Evolutionary conservation across 2,329 filamentous ascomycete species (phyloP).

Genomic region (Apiospora sp.): DNA sequence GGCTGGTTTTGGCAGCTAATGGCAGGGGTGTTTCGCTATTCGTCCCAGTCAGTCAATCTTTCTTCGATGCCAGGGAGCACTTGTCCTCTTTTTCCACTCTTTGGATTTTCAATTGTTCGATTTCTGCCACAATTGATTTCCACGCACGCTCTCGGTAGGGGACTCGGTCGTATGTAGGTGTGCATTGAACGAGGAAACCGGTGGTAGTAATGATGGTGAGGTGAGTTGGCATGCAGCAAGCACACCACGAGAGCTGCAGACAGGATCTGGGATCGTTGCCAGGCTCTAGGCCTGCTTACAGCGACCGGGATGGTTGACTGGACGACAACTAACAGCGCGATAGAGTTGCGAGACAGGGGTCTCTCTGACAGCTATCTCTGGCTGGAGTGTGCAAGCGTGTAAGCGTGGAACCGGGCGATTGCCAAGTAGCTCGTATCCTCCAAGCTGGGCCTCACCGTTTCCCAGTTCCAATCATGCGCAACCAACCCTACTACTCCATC

Average conservation of each 20-base stretch:
- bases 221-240: slow-evolving; percentile 11
- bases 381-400: background rate
- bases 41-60: background rate
- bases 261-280: slow-evolving; percentile 2
- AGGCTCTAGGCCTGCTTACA: background rate
- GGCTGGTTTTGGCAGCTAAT: background rate
- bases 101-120: background rate
- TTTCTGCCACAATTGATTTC: slow-evolving; percentile 1
- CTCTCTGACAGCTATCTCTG: background rate
- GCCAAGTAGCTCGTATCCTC: slow-evolving; percentile 1
- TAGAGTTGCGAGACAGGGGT: background rate
- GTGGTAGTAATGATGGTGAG: background rate
- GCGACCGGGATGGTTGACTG: slow-evolving; percentile 18
- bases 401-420: background rate
- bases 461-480: slow-evolving; percentile 13
- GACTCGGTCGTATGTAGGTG: background rate
- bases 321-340: background rate
- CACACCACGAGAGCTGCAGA: slow-evolving; percentile 5
- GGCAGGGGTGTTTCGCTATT: slow-evolving; percentile 7
- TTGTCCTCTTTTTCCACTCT: background rate
- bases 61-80: background rate
- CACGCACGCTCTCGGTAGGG: background rate
- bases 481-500: slow-evolving; percentile 10
- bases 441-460: slow-evolving; percentile 13
- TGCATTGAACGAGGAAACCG: background rate